These are phyloP conservation scores for Meripilus lineatus DNA, from an alignment of 1,284 basidiomycete genomes.

Conservation along the genomic window DNA sequence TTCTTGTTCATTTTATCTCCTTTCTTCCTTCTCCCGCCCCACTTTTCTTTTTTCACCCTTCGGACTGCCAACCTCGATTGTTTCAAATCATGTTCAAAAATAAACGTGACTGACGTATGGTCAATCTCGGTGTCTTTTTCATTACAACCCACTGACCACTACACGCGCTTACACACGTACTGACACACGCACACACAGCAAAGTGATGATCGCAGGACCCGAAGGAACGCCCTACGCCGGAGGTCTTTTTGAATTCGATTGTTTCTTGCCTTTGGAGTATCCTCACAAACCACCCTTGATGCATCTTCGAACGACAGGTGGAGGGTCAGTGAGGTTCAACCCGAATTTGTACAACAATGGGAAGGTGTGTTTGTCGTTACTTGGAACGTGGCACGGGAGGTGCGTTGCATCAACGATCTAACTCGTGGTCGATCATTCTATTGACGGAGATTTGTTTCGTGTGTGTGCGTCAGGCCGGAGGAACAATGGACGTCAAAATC, in stretches of 20 bases:
- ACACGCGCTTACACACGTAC: too few relatives aligned
- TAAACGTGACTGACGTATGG: too few relatives aligned
- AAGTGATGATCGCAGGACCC: constrained; percentile 53
- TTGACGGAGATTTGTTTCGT: constrained; percentile 1
- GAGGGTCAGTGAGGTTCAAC: constrained; percentile 47
- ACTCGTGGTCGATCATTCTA: not conserved
- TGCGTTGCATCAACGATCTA: constrained; percentile 20
- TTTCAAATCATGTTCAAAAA: not conserved
- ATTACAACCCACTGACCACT: too few relatives aligned
- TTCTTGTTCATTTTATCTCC: not conserved
- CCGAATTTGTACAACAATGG: constrained; percentile 48
- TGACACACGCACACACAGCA: constrained; percentile 32
- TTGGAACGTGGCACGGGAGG: constrained; percentile 50
- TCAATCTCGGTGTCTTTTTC: too few relatives aligned
- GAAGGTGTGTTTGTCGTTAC: constrained; percentile 48
- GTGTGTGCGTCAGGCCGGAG: constrained; percentile 35
- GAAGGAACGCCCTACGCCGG: constrained; percentile 49
- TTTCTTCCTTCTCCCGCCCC: not conserved
- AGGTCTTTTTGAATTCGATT: constrained; percentile 55
- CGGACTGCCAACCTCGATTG: too few relatives aligned
- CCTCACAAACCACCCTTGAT: constrained; percentile 41
- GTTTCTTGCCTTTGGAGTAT: constrained; percentile 47
- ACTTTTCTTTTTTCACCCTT: not conserved
- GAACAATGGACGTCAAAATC: constrained; percentile 49
- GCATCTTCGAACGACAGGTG: constrained; percentile 48